Base-by-base conservation (phyloP, 1,284 basidiomycete species). In the Cutaneotrichosporon mucoides region DNA sequence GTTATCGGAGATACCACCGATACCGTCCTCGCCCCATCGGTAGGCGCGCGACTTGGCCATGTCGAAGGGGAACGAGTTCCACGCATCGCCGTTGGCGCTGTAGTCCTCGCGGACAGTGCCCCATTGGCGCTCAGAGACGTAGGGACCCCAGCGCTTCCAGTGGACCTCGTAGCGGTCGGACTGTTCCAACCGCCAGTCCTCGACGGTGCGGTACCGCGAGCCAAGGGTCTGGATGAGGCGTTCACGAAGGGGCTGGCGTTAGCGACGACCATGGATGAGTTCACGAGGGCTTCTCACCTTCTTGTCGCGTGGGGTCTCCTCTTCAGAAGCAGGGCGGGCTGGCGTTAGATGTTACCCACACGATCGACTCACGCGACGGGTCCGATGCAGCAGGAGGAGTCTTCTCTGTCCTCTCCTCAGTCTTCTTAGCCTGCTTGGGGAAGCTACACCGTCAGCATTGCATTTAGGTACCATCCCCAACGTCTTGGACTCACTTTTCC, bases 101-200 rank as follows among this genome's bases (percentile, higher is more conserved):
- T 99, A 99, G 77, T 99, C 95, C 78, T 99, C 95, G 64, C 95
- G 87, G 43, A 99, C 95, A 24, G 94, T 97, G 37, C 92, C 93
- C 95, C 95, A 99, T 83, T 98, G 95, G 61, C 95, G 84, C 80
- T 99, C 95, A 64, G 88, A 89, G 62, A 99, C 83, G 80, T 98
- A 98, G 13, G 95, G 95, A 35, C 95, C 95, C 95, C 95, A 98
- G 68, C 91, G 84, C 80, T 97, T 97, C 95, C 95, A 99, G 77
- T 98, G 92, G 45, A 82, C 80, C 63, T 85, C 82, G 68, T 85
- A 86, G 57, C 80, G 76, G 60, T 81, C 83, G 63, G 88, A 86
- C 70, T 90, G 86, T 48, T 85, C 79, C 13, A 96, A 83, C 56
- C 74, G 63, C 63, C 73, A 69, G 56, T 76, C 76, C 59, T 79